These are phyloP conservation scores for Pulveroboletus ravenelii DNA, from an alignment of 768 basidiomycete genomes.

Conservation along the genomic window DNA sequence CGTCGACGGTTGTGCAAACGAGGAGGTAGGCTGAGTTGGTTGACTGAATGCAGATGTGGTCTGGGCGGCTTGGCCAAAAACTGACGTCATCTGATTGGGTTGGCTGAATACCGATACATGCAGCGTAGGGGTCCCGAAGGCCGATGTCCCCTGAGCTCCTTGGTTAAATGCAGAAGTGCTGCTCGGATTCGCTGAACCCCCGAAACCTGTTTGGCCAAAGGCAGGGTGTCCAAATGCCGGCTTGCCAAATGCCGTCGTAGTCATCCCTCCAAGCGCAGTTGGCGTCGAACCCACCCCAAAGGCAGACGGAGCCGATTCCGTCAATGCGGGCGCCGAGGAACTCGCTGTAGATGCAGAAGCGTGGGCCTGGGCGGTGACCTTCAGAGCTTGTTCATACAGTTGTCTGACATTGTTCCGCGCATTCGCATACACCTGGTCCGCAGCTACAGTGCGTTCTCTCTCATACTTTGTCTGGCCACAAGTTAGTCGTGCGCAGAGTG, in stretches of 20 bases:
- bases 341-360: constrained; percentile 6
- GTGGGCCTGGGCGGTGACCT: constrained; percentile 33
- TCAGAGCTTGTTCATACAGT: constrained; percentile 49
- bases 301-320: constrained; percentile 31
- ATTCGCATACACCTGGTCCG: constrained; percentile 47
- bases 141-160: constrained; percentile 24
- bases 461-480: constrained; percentile 53
- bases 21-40: constrained; percentile 27
- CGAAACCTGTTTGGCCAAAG: constrained; percentile 37
- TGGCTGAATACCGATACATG: constrained; percentile 36
- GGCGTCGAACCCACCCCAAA: constrained; percentile 34
- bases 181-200: constrained; percentile 1
- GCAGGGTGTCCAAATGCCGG: constrained; percentile 35
- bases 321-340: constrained; percentile 16
- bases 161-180: constrained; percentile 27
- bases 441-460: constrained; percentile 46
- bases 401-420: constrained; percentile 46
- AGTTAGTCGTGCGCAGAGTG: neutral
- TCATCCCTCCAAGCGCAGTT: constrained; percentile 32
- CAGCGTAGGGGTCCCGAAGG: constrained; percentile 34
- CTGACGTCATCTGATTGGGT: constrained; percentile 32
- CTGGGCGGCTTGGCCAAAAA: constrained; percentile 34
- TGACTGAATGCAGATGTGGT: constrained; percentile 30
- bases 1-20: constrained; percentile 24
- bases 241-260: constrained; percentile 21